A percentile compares a stretch with the other conserved stretches of the same genome.
Conservation (phyloP, 208 protist genomes). For the Lotmaria passim region DNA sequence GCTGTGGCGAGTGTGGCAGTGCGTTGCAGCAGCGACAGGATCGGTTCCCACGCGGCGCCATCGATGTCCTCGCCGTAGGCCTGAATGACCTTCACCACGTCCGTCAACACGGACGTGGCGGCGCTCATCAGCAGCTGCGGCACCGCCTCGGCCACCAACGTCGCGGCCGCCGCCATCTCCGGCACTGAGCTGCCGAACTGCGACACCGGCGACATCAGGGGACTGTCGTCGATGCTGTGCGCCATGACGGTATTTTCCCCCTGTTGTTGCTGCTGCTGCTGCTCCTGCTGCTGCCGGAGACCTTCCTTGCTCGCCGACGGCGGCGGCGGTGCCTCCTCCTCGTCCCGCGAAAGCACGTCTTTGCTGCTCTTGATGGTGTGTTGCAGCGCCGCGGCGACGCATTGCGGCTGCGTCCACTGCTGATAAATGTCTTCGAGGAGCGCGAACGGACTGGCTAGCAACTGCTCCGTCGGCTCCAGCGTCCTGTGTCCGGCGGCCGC, state of each 20-base stretch:
- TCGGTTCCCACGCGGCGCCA: conserved; percentile 50
- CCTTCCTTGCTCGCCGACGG: too few species aligned
- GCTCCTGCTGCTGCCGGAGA: neutral
- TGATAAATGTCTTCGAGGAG: conserved; percentile 38
- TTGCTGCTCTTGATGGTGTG: neutral
- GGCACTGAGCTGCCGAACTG: neutral
- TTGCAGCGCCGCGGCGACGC: neutral
- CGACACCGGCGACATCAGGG: neutral
- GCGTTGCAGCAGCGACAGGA: conserved; percentile 53
- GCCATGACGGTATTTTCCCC: neutral
- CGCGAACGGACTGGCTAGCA: conserved; percentile 37
- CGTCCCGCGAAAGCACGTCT: neutral
- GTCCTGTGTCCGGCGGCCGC: neutral
- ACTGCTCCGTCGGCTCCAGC: conserved; percentile 25
- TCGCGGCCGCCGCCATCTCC: conserved; percentile 13
- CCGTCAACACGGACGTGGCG: conserved; percentile 29
- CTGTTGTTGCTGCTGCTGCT: neutral
- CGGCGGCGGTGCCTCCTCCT: neutral
- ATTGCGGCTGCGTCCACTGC: conserved; percentile 21
- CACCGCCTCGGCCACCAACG: conserved; percentile 10
- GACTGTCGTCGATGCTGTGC: conserved; percentile 12
- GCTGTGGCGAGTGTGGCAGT: conserved; percentile 22
- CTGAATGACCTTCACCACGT: conserved; percentile 63
- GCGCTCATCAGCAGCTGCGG: conserved; percentile 21
- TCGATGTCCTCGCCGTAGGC: conserved; percentile 60